Base-by-base conservation (phyloP, 2,329 filamentous ascomycete genomes). In the Penicillium sp. region DNA sequence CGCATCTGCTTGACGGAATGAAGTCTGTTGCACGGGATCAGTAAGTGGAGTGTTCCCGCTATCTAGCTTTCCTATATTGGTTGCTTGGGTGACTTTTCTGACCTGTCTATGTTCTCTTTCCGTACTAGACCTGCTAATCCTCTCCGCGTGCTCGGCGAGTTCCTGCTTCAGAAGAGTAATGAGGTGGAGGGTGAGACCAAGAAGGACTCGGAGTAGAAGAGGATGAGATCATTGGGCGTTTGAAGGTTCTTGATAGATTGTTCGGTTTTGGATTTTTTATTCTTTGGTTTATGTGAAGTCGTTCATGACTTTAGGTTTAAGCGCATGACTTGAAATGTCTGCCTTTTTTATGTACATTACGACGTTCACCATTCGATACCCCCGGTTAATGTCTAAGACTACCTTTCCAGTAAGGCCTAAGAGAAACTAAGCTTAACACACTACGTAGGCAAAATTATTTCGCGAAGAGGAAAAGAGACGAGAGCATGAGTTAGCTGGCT, bases 1-100 rank as follows among this genome's bases (percentile, higher is more conserved):
- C 83, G 0, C 80, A 82, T 26, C 66, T 91, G 54, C 74, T 91
- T 36, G 87, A 91, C 64, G 88, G 87, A 23, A 88, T 91, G 86
- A 91, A 90, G 75, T 72, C 81, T 51, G 69, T 91, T 56, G 86
- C 86, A 4, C 85, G 83, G 61, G 85, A 90, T 39, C 83, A 87
- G 88, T 90, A 73, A 67, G 86, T 80, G n/a, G 14, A 26, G 16
- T 19, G n/a, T 14, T 18, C 29, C 18, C 18, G 16, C 26, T 16
- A 27, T 29, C 38, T 36, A 19, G 16, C 18, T 18, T 47, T 40
- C 42, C 7, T 32, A 43, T 18, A 14, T 7, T 26, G 14, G 7
- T 26, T 16, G n/a, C 2, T 27, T 49, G 19, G 14, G 14, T 34
- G 10, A 18, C 0, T 23, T 43, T 26, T 10, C 47, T 49, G 10